These are phyloP conservation scores for Fraxinus cuspidata DNA, from an alignment of 257 asterid species.

Conservation along the genomic window DNA sequence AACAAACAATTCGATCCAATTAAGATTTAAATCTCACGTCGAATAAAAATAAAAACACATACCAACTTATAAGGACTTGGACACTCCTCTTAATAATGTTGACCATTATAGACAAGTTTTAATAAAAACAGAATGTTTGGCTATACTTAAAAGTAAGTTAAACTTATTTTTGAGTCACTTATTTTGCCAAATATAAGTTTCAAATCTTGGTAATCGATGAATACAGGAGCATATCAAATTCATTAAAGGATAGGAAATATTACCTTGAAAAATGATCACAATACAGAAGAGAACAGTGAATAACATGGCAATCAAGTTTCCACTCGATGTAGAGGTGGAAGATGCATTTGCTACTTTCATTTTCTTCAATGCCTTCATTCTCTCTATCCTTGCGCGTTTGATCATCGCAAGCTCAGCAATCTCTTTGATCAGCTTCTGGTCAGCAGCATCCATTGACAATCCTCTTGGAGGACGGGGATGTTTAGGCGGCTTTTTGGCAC, in stretches of 20 bases:
- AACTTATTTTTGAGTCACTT: not conserved
- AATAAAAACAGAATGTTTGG: too few species aligned
- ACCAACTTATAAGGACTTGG: too few species aligned
- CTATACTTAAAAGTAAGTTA: too few species aligned
- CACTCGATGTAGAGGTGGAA: conserved; percentile 47
- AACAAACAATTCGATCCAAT: too few species aligned
- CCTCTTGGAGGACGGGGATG: conserved; percentile 91
- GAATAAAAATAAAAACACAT: too few species aligned
- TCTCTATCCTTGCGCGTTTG: conserved; percentile 76
- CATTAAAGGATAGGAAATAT: not conserved
- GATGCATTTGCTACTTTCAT: conserved; percentile 58
- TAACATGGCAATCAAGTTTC: conserved; percentile 63
- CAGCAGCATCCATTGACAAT: conserved; percentile 81
- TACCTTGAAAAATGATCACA: conserved; percentile 74
- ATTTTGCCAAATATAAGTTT: not conserved
- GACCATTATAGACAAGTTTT: too few species aligned
- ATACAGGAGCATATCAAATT: not conserved
- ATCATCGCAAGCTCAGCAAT: conserved; percentile 63
- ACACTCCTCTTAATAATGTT: too few species aligned
- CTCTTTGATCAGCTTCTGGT: conserved; percentile 77
- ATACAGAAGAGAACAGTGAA: conserved; percentile 67
- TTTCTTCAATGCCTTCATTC: conserved; percentile 78
- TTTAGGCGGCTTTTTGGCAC: conserved; percentile 73
- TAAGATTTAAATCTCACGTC: too few species aligned
- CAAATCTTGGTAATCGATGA: not conserved